Evolutionary conservation across 371 early-diverging fungal genomes (phyloP).

Genomic region (Umbelopsis sp.): DNA sequence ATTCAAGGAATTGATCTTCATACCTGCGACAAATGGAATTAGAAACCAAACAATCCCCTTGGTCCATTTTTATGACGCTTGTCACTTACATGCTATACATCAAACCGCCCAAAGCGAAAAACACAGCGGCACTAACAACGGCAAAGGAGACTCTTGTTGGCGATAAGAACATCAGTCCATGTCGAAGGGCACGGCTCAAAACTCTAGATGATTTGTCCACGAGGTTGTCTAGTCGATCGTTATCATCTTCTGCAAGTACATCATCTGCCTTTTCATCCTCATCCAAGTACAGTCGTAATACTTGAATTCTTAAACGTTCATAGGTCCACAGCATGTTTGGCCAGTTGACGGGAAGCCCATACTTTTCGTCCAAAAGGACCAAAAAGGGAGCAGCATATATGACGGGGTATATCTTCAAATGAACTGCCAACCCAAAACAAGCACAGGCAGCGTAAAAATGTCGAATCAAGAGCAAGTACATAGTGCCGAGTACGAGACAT

Average conservation of each 20-base stretch:
- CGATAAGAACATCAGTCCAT: slow-evolving; percentile 42
- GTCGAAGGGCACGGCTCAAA: slow-evolving; percentile 1
- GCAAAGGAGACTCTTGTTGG: slow-evolving; percentile 74
- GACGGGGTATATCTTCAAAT: slow-evolving; percentile 96
- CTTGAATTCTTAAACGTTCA: slow-evolving; percentile 26
- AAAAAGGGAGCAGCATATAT: slow-evolving; percentile 86
- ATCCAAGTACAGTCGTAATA: slow-evolving; percentile 23
- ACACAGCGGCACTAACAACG: slow-evolving; percentile 67
- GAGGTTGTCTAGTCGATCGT: slow-evolving; percentile 14
- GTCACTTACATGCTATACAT: slow-evolving; percentile 74
- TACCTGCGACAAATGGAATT: slow-evolving; percentile 52
- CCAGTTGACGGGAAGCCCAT: slow-evolving; percentile 38
- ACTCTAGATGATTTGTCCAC: slow-evolving; percentile 8
- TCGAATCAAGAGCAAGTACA: slow-evolving; percentile 69
- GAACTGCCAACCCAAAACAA: slow-evolving; percentile 91
- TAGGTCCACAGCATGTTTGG: slow-evolving; percentile 33
- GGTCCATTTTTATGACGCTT: neutral
- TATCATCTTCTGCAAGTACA: neutral
- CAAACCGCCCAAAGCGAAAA: slow-evolving; percentile 65
- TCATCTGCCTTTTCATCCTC: slow-evolving; percentile 19
- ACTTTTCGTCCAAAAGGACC: slow-evolving; percentile 50
- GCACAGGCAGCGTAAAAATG: slow-evolving; percentile 64
- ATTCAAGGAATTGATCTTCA: slow-evolving; percentile 84
- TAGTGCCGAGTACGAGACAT: slow-evolving; percentile 72
- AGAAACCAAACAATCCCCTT: slow-evolving; percentile 11